Base-by-base conservation (phyloP, 495 filamentous ascomycete genomes). In the Penicillium coffeae region DNA sequence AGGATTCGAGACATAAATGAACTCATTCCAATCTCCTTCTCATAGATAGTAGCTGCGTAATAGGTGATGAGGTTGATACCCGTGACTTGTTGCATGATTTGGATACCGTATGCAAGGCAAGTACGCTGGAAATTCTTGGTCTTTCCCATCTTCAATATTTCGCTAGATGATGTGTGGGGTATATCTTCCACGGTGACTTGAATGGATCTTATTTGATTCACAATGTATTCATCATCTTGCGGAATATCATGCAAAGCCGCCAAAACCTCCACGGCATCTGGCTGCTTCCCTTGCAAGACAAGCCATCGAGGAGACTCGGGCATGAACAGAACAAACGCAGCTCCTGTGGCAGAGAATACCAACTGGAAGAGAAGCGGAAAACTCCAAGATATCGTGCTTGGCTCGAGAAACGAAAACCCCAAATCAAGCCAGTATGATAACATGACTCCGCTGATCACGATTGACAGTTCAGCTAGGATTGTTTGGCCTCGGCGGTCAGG, bases 361-460 rank as follows among this genome's bases (percentile, higher is more conserved):
- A 83, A 68, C 69, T 88, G 86, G 74, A 88, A 86, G 6, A 83
- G 81, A 48, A 88, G 86, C 1, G 85, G 84, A 62, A 88, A 74
- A n/a, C 74, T 65, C 38, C 82, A 85, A n/a, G n/a, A n/a, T n/a
- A n/a, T n/a, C n/a, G n/a, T n/a, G 12, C 41, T 48, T n/a, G 54
- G 10, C 15, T 52, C 52, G 6, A 34, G 48, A 7, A 38, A 14
- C 51, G 47, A 52, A 81, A 89, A 75, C 3, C 85, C 85, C 53
- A 82, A 89, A 54, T 88, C 84, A 46, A 90, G 77, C 86, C 86
- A 90, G 64, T 89, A 89, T 8, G 84, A 82, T 35, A 88, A 83
- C 38, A 84, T 57, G 38, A 59, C 61, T 80, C 86, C 85, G 48
- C 87, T 84, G n/a, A n/a, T n/a, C n/a, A n/a, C n/a, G n/a, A 16